A percentile compares a stretch with the other conserved stretches of the same genome.
Evolutionary conservation across 1,284 basidiomycete species (phyloP).

Genomic region (Microbotryum violaceum): DNA sequence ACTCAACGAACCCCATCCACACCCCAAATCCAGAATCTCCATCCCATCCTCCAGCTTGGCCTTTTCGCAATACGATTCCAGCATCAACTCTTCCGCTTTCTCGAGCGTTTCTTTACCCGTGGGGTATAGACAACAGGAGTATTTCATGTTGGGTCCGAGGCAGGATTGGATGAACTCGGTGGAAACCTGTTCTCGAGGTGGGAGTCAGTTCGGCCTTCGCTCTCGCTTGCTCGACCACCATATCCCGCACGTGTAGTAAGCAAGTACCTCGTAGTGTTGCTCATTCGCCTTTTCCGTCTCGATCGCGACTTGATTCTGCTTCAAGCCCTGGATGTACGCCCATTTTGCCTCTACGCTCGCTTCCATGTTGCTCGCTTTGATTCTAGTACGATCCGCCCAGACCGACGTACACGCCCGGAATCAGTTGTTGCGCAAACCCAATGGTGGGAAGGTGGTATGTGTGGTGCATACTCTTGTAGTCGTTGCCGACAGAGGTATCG

Average conservation of each 20-base stretch:
- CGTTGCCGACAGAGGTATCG: slow-evolving; percentile 55
- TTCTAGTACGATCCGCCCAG: no score
- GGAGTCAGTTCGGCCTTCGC: background rate
- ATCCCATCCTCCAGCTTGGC: slow-evolving; percentile 58
- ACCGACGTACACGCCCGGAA: no score
- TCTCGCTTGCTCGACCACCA: no score
- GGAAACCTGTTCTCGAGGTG: slow-evolving; percentile 47
- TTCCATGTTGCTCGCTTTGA: slow-evolving; percentile 55
- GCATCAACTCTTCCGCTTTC: slow-evolving; percentile 62
- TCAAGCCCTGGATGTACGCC: slow-evolving; percentile 44
- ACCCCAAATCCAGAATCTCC: slow-evolving; percentile 64
- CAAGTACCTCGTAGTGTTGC: slow-evolving; percentile 64
- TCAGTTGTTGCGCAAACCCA: no score
- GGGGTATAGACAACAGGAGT: slow-evolving; percentile 64
- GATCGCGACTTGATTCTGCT: slow-evolving; percentile 55
- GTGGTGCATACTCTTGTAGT: slow-evolving; percentile 45
- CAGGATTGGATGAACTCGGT: slow-evolving; percentile 61
- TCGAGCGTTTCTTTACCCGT: slow-evolving; percentile 58
- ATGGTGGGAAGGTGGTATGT: no score
- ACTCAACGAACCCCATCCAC: slow-evolving; percentile 68
- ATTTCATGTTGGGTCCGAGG: slow-evolving; percentile 57
- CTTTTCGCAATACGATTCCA: slow-evolving; percentile 63
- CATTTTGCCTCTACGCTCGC: slow-evolving; percentile 62
- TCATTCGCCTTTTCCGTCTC: slow-evolving; percentile 64
- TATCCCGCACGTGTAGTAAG: background rate